Percentiles rank a stretch among this genome's conserved stretches.
Conservation (phyloP, 163 green algal species). For the Prototheca cutis region DNA sequence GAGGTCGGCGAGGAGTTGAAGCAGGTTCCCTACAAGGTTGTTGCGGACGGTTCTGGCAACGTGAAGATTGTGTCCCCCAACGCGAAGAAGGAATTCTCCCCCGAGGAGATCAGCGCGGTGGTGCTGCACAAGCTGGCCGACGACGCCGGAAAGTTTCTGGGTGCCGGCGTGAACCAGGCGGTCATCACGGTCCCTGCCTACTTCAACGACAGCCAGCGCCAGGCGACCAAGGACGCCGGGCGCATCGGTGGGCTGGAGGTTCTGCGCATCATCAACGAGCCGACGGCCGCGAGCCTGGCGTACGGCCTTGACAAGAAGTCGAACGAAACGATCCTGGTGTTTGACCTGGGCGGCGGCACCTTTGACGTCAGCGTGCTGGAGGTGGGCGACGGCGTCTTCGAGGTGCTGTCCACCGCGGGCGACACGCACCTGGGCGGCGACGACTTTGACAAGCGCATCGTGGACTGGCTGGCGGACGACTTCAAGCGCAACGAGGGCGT, state of each 20-base stretch:
- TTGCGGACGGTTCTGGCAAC: slow-evolving; percentile 71
- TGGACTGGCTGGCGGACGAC: slow-evolving; percentile 91
- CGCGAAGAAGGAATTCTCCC: slow-evolving; percentile 88
- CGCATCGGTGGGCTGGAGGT: slow-evolving; percentile 97
- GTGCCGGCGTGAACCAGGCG: slow-evolving; percentile 87
- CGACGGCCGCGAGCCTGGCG: slow-evolving; percentile 88
- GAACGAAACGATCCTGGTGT: slow-evolving; percentile 98
- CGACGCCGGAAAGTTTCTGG: slow-evolving; percentile 90
- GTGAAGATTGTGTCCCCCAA: slow-evolving; percentile 93
- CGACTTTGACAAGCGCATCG: slow-evolving; percentile 99
- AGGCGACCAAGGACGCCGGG: slow-evolving; percentile 92
- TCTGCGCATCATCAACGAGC: slow-evolving; percentile 99
- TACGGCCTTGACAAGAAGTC: slow-evolving; percentile 92
- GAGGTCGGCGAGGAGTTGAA: slow-evolving; percentile 90
- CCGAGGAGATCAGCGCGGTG: slow-evolving; percentile 94
- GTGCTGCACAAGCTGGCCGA: slow-evolving; percentile 85
- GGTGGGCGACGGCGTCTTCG: slow-evolving; percentile 96
- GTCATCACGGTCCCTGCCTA: slow-evolving; percentile 98
- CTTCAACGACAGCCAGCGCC: slow-evolving; percentile 98
- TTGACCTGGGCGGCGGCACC: slow-evolving; percentile 88
- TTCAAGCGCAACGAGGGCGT: slow-evolving; percentile 90
- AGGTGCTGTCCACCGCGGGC: slow-evolving; percentile 94
- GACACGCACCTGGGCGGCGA: slow-evolving; percentile 98
- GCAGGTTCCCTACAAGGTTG: slow-evolving; percentile 57
- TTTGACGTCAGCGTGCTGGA: slow-evolving; percentile 78